Percentiles rank a stretch among this genome's conserved stretches.
These are phyloP conservation scores for Kwoniella pini DNA, from an alignment of 768 basidiomycete genomes.

Conservation along the genomic window DNA sequence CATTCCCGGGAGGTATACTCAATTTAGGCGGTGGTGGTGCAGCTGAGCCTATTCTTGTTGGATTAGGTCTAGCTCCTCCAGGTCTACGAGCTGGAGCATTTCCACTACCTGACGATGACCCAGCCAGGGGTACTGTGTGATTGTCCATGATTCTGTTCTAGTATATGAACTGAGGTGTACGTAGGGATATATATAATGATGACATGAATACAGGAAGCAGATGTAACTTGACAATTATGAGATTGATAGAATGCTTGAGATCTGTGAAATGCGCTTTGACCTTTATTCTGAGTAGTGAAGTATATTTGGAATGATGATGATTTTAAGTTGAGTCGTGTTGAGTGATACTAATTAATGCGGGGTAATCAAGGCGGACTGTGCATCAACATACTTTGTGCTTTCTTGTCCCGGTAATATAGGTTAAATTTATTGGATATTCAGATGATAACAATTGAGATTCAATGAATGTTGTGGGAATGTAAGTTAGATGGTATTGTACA, in stretches of 20 bases:
- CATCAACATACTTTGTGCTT: no score
- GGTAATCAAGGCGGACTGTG: neutral
- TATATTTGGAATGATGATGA: neutral
- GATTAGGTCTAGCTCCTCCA: conserved; percentile 42
- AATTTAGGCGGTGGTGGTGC: conserved; percentile 36
- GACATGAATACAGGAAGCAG: no score
- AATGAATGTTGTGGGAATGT: no score
- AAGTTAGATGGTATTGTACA: no score
- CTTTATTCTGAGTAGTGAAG: no score
- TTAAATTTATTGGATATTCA: no score
- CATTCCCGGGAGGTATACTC: conserved; percentile 52
- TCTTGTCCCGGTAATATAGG: no score
- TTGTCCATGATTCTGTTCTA: no score
- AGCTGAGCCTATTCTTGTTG: conserved; percentile 7
- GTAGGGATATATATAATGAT: neutral
- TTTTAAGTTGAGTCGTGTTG: neutral
- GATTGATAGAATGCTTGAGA: no score
- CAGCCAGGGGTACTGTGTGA: neutral
- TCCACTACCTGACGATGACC: neutral
- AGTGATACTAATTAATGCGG: neutral
- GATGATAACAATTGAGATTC: no score
- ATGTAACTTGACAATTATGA: no score
- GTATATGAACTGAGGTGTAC: neutral
- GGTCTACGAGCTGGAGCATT: conserved; percentile 28
- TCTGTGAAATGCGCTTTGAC: neutral